Conservation (phyloP, 2,329 filamentous ascomycete species). For the Stemphylium vesicarium region DNA sequence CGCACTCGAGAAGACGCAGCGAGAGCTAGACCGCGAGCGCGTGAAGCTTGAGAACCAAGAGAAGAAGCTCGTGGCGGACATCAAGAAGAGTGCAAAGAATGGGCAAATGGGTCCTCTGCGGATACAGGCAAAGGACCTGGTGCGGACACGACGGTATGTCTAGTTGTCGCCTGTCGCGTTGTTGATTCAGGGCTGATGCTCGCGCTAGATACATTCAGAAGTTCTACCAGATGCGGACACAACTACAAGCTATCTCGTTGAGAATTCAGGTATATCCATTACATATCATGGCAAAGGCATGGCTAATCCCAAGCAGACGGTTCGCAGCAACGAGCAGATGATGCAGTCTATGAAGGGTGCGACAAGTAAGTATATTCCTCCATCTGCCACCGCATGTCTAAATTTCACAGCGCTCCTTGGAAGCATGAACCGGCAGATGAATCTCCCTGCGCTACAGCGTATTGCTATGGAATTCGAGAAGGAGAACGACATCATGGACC, state of each 20-base stretch:
- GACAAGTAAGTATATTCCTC: constrained; percentile 56
- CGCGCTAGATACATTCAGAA: constrained; percentile 84
- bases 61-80: constrained; percentile 93
- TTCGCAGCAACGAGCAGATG: constrained; percentile 99
- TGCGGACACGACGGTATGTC: constrained; percentile 78
- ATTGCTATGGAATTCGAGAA: constrained; percentile 99
- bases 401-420: constrained; percentile 71
- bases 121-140: constrained; percentile 96
- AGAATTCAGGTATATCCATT: constrained; percentile 78
- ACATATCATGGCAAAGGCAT: background rate
- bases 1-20: constrained; percentile 94
- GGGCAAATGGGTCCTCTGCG: constrained; percentile 98
- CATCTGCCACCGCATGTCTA: constrained; percentile 11
- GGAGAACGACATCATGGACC: constrained; percentile 99
- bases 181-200: constrained; percentile 11
- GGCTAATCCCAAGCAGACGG: constrained; percentile 67
- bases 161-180: background rate
- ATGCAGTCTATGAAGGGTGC: constrained; percentile 99
- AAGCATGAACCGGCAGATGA: constrained; percentile 98
- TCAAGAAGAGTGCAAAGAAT: constrained; percentile 98
- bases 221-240: constrained; percentile 97
- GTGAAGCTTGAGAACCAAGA: constrained; percentile 98
- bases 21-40: constrained; percentile 92
- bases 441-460: constrained; percentile 89
- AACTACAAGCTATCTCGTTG: constrained; percentile 93